A percentile compares a stretch with the other conserved stretches of the same genome.
These are phyloP conservation scores for Somion occarium DNA, from an alignment of 1,284 basidiomycete genomes.

Conservation along the genomic window DNA sequence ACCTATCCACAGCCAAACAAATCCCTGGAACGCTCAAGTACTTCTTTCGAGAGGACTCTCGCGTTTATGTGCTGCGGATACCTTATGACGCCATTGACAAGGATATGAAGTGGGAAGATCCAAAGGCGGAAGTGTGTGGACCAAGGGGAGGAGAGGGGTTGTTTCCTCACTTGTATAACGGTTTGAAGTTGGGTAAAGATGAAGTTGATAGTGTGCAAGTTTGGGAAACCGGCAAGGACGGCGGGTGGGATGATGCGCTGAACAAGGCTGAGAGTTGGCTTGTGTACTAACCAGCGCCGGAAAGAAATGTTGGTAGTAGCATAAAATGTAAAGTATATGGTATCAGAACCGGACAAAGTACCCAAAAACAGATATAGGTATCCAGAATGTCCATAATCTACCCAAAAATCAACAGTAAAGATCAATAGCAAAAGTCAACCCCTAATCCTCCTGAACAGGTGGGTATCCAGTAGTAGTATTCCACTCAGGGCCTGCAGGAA, in stretches of 20 bases:
- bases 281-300: conserved; percentile 12
- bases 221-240: conserved; percentile 16
- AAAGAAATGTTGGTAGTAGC: neutral
- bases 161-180: conserved; percentile 53
- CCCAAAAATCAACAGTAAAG: too few relatives aligned
- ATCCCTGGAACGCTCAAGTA: conserved; percentile 45
- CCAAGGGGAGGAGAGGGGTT: conserved; percentile 39
- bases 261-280: conserved; percentile 20
- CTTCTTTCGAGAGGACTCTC: conserved; percentile 43
- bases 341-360: too few relatives aligned
- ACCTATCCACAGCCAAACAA: conserved; percentile 57
- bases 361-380: too few relatives aligned
- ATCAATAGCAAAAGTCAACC: too few relatives aligned
- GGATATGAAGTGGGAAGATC: conserved; percentile 44
- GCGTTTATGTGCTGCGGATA: conserved; percentile 46
- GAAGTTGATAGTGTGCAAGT: conserved; percentile 23
- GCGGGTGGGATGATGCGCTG: conserved; percentile 26
- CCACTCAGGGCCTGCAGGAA: conserved; percentile 41
- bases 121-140: conserved; percentile 37
- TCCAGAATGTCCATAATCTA: too few relatives aligned
- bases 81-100: conserved; percentile 32
- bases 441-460: conserved; percentile 7
- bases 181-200: conserved; percentile 23
- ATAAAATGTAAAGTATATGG: neutral
- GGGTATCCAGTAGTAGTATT: conserved; percentile 27